Percentiles rank a stretch among this genome's conserved stretches.
These are phyloP conservation scores for Rhodotorula glutinis DNA, from an alignment of 1,284 basidiomycete genomes.

Conservation along the genomic window DNA sequence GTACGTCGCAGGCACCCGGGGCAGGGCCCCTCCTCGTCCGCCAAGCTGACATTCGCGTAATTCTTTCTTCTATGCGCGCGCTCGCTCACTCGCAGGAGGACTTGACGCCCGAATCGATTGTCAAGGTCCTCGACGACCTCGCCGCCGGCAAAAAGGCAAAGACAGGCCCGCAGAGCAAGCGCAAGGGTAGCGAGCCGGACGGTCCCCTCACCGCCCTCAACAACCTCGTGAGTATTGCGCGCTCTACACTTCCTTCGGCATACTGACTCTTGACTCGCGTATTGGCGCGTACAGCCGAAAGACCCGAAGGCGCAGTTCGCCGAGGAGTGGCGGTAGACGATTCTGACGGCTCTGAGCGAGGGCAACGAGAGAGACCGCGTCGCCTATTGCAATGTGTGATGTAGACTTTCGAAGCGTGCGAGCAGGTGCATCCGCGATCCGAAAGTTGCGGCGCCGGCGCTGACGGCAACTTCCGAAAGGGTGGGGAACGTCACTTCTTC, in stretches of 20 bases:
- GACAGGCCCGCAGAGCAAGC: conserved; percentile 83
- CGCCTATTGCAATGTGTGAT: background rate
- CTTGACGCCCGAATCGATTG: conserved; percentile 84
- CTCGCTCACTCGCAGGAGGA: conserved; percentile 96
- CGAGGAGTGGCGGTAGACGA: conserved; percentile 25
- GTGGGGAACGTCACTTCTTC: too few species aligned
- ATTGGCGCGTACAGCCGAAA: conserved; percentile 11
- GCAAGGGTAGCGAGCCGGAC: conserved; percentile 78
- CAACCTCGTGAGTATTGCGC: conserved; percentile 63
- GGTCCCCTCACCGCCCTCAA: conserved; percentile 69
- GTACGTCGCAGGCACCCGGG: too few species aligned
- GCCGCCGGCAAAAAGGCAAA: conserved; percentile 81
- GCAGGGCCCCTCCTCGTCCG: too few species aligned
- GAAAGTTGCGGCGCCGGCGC: too few species aligned
- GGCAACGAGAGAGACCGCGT: background rate
- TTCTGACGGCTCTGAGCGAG: too few species aligned
- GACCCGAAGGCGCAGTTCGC: conserved; percentile 25
- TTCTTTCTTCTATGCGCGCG: too few species aligned
- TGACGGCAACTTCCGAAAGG: too few species aligned
- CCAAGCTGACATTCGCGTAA: too few species aligned
- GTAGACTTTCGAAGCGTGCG: background rate
- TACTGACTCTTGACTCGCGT: background rate
- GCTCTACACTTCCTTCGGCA: too few species aligned
- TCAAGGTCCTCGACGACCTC: conserved; percentile 81
- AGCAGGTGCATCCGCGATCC: too few species aligned